Percentiles rank a stretch among this genome's conserved stretches.
Conservation (phyloP, 208 protist genomes). For the Wallacemonas rigidus region DNA sequence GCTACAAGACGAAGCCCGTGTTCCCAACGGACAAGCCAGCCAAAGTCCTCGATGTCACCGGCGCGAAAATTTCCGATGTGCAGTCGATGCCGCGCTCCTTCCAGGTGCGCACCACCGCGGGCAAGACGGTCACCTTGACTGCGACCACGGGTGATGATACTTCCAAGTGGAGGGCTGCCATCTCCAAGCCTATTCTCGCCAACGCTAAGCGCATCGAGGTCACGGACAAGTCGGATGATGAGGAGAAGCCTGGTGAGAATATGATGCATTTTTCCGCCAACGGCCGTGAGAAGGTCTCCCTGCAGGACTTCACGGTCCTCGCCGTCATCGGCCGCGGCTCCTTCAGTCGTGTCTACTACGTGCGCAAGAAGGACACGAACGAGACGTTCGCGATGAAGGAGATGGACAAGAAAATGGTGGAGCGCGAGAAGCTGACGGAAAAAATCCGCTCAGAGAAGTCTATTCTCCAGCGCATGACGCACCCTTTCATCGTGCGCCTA, state of each 20-base stretch:
- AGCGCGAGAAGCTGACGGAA: slow-evolving; percentile 57
- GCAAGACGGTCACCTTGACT: slow-evolving; percentile 30
- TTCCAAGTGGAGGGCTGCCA: slow-evolving; percentile 40
- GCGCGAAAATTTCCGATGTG: slow-evolving; percentile 28
- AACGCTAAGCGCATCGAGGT: slow-evolving; percentile 28
- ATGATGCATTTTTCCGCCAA: slow-evolving; percentile 29
- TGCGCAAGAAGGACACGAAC: slow-evolving; percentile 82
- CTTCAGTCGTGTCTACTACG: slow-evolving; percentile 92
- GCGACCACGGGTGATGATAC: slow-evolving; percentile 42
- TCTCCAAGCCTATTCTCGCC: slow-evolving; percentile 33
- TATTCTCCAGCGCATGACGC: slow-evolving; percentile 91
- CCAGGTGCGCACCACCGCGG: slow-evolving; percentile 17
- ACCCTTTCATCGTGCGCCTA: slow-evolving; percentile 95
- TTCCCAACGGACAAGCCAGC: slow-evolving; percentile 26
- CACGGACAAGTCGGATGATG: slow-evolving; percentile 29
- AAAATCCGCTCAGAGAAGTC: slow-evolving; percentile 88
- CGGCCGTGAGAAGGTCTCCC: slow-evolving; percentile 52
- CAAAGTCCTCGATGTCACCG: slow-evolving; percentile 53
- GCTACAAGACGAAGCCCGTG: slow-evolving; percentile 56
- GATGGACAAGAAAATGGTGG: slow-evolving; percentile 77
- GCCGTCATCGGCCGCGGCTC: slow-evolving; percentile 91
- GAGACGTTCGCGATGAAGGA: slow-evolving; percentile 93
- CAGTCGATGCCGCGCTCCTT: slow-evolving; percentile 10
- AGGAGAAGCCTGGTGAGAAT: slow-evolving; percentile 25
- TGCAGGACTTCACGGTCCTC: slow-evolving; percentile 89